Conservation (phyloP, 75 land plant species). For the Picea glauca region DNA sequence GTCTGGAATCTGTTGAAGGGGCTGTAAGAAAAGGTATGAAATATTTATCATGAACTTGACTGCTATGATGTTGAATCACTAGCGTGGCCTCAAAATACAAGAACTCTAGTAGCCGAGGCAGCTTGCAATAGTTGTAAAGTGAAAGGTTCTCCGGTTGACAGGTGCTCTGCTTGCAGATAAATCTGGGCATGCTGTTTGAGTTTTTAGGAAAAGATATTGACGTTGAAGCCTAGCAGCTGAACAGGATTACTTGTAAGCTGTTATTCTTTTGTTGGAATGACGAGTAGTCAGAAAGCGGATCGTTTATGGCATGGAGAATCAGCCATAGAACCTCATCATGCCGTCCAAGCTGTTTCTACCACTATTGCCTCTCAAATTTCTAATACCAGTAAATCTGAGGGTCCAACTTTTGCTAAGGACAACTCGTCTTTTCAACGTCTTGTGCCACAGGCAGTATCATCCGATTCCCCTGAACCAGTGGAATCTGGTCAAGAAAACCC, state of each 20-base stretch:
- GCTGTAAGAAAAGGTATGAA: background rate
- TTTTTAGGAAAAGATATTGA: background rate
- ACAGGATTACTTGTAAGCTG: background rate
- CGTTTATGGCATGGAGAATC: background rate
- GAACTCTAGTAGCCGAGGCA: background rate
- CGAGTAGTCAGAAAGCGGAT: conserved; percentile 6
- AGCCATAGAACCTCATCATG: background rate
- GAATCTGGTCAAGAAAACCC: background rate
- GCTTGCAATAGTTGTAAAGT: background rate
- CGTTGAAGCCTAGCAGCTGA: background rate
- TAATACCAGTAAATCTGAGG: background rate
- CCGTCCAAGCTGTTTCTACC: background rate
- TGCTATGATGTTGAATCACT: background rate
- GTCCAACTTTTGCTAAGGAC: background rate
- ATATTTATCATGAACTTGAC: too few species aligned
- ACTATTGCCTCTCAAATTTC: background rate
- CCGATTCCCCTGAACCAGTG: conserved; percentile 1
- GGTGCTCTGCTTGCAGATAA: background rate
- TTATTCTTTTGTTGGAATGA: background rate
- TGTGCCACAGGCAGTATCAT: background rate
- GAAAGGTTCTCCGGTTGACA: background rate
- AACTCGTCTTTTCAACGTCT: background rate
- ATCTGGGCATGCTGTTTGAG: background rate
- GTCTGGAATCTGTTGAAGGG: background rate
- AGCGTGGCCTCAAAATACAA: background rate